Conservation (phyloP, 2,329 filamentous ascomycete species). For the Fusarium sp. region DNA sequence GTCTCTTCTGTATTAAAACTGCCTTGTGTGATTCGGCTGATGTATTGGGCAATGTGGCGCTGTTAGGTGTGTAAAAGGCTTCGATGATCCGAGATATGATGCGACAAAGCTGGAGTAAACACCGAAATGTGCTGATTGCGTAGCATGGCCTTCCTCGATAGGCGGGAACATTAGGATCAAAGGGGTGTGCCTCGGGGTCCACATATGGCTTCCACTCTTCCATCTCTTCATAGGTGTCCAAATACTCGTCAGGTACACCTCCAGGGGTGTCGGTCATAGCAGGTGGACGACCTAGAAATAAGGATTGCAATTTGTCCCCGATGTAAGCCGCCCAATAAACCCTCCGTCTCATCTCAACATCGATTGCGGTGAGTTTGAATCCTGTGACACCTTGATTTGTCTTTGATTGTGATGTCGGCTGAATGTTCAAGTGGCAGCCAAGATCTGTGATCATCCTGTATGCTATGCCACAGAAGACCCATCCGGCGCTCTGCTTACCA, state of each 20-base stretch:
- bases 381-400: not conserved
- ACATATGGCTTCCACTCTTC: conserved; percentile 66
- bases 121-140: conserved; percentile 52
- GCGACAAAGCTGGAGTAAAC: conserved; percentile 61
- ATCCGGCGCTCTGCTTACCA: conserved; percentile 61
- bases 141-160: conserved; percentile 45
- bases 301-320: conserved; percentile 67
- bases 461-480: conserved; percentile 68
- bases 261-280: conserved; percentile 63
- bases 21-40: not conserved
- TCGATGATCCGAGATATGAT: conserved; percentile 45
- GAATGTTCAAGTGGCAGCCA: conserved; percentile 58
- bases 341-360: conserved; percentile 40
- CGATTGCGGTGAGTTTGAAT: conserved; percentile 22
- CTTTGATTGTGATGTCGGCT: not conserved
- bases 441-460: conserved; percentile 60
- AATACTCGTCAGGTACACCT: conserved; percentile 63
- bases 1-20: not conserved
- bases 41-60: not conserved
- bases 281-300: conserved; percentile 69
- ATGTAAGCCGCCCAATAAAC: conserved; percentile 44
- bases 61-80: not conserved
- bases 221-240: conserved; percentile 67
- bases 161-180: conserved; percentile 54
- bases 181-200: conserved; percentile 48